These are phyloP conservation scores for Gastrodia elata DNA, from an alignment of 106 monocot genomes.

Conservation along the genomic window DNA sequence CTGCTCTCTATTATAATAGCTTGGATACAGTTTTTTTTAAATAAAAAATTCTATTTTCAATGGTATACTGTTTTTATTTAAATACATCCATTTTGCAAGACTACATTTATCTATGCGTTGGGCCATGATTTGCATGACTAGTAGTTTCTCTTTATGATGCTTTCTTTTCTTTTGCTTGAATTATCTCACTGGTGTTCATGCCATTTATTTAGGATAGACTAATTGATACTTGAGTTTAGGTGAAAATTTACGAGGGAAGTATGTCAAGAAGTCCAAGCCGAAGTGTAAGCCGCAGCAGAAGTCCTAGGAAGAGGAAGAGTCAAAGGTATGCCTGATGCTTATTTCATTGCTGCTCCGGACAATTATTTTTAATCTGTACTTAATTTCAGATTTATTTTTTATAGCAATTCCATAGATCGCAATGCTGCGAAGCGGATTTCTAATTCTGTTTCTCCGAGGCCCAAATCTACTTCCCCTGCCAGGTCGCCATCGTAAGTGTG, in stretches of 20 bases:
- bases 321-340: conserved; percentile 15
- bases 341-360: background rate
- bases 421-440: conserved; percentile 8
- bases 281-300: conserved; percentile 26
- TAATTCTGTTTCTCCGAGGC: conserved; percentile 20
- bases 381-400: background rate
- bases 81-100: too few relatives aligned
- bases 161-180: too few relatives aligned
- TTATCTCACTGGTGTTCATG: background rate
- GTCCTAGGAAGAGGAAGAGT: conserved; percentile 18
- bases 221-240: conserved; percentile 9
- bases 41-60: background rate
- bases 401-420: background rate
- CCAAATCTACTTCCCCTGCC: conserved; percentile 24
- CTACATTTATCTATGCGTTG: too few relatives aligned
- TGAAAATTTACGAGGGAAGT: conserved; percentile 24
- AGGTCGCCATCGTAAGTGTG: conserved; percentile 11
- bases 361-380: background rate
- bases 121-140: too few relatives aligned
- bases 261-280: conserved; percentile 30
- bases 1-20: background rate
- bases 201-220: background rate
- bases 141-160: too few relatives aligned
- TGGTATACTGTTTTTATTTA: too few relatives aligned
- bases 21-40: background rate